Evolutionary conservation across 2,329 filamentous ascomycete genomes (phyloP).

Genomic region (Dissoconium aciculare): DNA sequence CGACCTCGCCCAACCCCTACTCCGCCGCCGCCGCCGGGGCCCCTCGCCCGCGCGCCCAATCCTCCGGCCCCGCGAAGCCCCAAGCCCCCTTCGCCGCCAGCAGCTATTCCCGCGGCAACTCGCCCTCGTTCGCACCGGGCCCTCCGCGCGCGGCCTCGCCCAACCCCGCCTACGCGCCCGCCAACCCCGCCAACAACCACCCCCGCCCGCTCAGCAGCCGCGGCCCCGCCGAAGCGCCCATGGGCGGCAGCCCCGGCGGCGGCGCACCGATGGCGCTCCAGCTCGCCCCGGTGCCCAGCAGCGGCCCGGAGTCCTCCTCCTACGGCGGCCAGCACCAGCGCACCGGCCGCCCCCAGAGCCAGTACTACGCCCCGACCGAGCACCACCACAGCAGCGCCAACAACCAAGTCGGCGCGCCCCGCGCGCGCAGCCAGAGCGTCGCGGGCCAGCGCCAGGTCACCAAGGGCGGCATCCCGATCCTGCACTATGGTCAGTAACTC

Average conservation of each 20-base stretch:
- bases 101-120: constrained; percentile 26
- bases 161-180: constrained; percentile 25
- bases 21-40: constrained; percentile 21
- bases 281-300: constrained; percentile 29
- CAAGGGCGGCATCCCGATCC: constrained; percentile 67
- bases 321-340: constrained; percentile 29
- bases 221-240: constrained; percentile 24
- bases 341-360: constrained; percentile 30
- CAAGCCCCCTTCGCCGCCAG: constrained; percentile 22
- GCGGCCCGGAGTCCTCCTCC: constrained; percentile 21
- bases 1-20: constrained; percentile 52
- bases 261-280: constrained; percentile 33
- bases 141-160: constrained; percentile 26
- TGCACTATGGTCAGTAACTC: constrained; percentile 74
- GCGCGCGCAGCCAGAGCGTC: constrained; percentile 64
- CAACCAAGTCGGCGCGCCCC: constrained; percentile 27
- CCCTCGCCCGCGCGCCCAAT: constrained; percentile 24
- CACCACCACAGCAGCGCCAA: constrained; percentile 9
- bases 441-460: constrained; percentile 78
- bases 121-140: constrained; percentile 26
- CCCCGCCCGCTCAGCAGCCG: constrained; percentile 31
- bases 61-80: constrained; percentile 28
- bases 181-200: constrained; percentile 19
- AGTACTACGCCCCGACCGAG: constrained; percentile 28
- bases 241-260: constrained; percentile 5